Conservation (phyloP, 495 filamentous ascomycete genomes). For the Penicillium desertorum region DNA sequence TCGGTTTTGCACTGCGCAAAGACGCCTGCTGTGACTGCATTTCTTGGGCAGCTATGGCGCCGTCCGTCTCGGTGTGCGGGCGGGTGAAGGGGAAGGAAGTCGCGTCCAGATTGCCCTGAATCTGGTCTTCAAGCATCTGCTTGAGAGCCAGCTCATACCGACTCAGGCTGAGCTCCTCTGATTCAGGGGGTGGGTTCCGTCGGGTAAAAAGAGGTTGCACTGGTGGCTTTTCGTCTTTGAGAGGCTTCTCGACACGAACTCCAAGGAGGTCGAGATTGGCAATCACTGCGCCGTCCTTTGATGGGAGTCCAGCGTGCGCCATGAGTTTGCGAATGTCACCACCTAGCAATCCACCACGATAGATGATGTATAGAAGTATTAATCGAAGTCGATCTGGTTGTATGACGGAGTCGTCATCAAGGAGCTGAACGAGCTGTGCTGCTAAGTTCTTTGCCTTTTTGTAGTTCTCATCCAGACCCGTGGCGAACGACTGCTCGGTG, state of each 20-base stretch:
- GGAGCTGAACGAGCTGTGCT: constrained; percentile 77
- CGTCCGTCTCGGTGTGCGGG: constrained; percentile 66
- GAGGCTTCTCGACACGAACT: constrained; percentile 64
- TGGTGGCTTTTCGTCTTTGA: constrained; percentile 73
- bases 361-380: constrained; percentile 80
- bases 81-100: constrained; percentile 77
- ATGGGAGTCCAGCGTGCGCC: constrained; percentile 75
- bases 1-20: constrained; percentile 83
- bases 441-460: constrained; percentile 86
- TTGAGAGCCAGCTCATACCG: constrained; percentile 56
- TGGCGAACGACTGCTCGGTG: constrained; percentile 82
- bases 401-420: constrained; percentile 74
- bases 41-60: constrained; percentile 50
- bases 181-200: constrained; percentile 50
- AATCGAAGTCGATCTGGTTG: constrained; percentile 77
- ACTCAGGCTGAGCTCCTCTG: constrained; percentile 54
- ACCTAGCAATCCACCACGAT: constrained; percentile 81
- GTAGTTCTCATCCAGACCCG: constrained; percentile 89
- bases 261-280: constrained; percentile 81
- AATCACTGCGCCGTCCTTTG: constrained; percentile 68
- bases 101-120: constrained; percentile 55
- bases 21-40: constrained; percentile 66
- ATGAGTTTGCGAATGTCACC: constrained; percentile 83
- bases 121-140: constrained; percentile 68
- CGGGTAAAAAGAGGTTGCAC: constrained; percentile 65